Evolutionary conservation across 441 rosid genomes (phyloP).

Genomic region (Croton laevigatus): DNA sequence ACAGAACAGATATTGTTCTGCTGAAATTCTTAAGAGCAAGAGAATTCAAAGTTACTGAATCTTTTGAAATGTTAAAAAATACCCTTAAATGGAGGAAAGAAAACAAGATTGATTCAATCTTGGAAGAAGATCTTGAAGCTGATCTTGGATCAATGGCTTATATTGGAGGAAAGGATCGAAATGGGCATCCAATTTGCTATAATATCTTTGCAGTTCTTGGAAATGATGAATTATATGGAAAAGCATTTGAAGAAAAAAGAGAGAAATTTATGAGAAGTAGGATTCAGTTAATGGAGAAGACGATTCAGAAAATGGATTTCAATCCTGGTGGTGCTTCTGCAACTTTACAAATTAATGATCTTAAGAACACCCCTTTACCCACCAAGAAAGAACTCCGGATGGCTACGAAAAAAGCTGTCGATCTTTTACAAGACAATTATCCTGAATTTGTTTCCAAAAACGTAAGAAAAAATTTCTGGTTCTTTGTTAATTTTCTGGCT

Average conservation of each 20-base stretch:
- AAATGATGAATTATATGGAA: conserved; percentile 28
- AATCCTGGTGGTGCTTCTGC: conserved; percentile 36
- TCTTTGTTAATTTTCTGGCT: background rate
- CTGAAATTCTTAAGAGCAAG: conserved; percentile 50
- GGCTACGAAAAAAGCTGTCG: conserved; percentile 30
- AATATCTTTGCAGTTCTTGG: conserved; percentile 40
- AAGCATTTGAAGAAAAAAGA: conserved; percentile 37
- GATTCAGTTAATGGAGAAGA: conserved; percentile 46
- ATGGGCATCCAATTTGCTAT: conserved; percentile 53
- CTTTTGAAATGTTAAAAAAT: conserved; percentile 48
- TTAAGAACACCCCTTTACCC: conserved; percentile 45
- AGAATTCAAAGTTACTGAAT: conserved; percentile 42
- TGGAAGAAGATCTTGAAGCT: conserved; percentile 34
- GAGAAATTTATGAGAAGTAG: conserved; percentile 39
- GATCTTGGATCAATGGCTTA: conserved; percentile 29
- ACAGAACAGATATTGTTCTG: conserved; percentile 36
- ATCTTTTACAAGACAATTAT: conserved; percentile 44
- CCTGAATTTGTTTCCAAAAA: conserved; percentile 40
- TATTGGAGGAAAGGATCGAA: conserved; percentile 40
- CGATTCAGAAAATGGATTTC: conserved; percentile 40
- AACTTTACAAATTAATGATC: conserved; percentile 45
- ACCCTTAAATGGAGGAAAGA: conserved; percentile 52
- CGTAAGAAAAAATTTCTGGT: conserved; percentile 24
- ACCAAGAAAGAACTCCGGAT: conserved; percentile 37
- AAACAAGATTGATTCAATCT: conserved; percentile 34